Evolutionary conservation across 2,329 filamentous ascomycete species (phyloP), one percentile per base, ranked within the genome.

Genomic region (Daldinia eschscholtzii): DNA sequence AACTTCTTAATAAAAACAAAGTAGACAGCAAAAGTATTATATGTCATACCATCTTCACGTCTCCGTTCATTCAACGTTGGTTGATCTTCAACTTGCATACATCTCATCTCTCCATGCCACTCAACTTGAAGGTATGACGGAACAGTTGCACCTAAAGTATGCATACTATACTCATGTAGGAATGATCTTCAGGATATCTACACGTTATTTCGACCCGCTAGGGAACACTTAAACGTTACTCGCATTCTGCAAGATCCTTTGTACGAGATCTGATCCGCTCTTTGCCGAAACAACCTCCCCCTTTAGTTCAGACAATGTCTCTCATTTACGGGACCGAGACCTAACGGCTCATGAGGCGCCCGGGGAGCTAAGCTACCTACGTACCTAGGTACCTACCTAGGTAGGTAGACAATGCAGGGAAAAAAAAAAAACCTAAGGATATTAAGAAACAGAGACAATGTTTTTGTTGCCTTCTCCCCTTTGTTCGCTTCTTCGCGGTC

Each of bases 251-350:
- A 30, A 69, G 69, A 66, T 71, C 66, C 20, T 23, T 56, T 55
- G 52, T 55, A 55, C 37, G 50, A 67, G 52, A 69, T 69, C 53
- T 53, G 46, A 41, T 61, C 60, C 64, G 59, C 46, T 44, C 35
- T 48, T 53, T 48, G 28, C 65, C 61, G 50, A 57, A 53, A 62
- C 63, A 63, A 1, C 30, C n/a, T 3, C 57, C n/a, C 20, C 15
- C 18, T 56, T 57, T 57, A 46, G 57, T 58, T 59, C 52, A 61
- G 56, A 65, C 67, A 55, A 60, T 59, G 64, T 70, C 61, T 70
- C 65, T 69, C 13, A 65, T 59, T 26, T 26, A 64, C 67, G 64
- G 61, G 66, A 67, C 64, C 64, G 69, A 71, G 61, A 50, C 55
- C 60, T 56, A 69, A 70, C 69, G 66, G 66, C 61, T 63, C 53